A percentile compares a stretch with the other conserved stretches of the same genome.
phyloP scores from a whole-genome alignment of 495 filamentous ascomycete genomes.

The Tuber brumale region DNA sequence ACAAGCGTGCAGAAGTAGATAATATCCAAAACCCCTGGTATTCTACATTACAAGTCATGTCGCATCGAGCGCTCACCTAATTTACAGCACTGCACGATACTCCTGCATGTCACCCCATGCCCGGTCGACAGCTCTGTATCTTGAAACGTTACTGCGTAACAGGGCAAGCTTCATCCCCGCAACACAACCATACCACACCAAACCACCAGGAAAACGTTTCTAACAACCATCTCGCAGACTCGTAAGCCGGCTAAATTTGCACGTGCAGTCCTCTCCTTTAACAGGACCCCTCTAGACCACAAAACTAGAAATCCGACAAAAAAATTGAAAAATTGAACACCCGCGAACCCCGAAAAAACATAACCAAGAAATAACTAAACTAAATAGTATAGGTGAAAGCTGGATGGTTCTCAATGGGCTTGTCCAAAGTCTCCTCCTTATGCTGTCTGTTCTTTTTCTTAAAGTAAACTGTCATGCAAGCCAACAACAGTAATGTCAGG shows the following conservation, averaged over 20 bases:
- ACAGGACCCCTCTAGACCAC: neutral
- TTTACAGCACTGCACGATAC: too few relatives aligned
- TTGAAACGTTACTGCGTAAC: too few relatives aligned
- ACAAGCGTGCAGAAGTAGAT: too few relatives aligned
- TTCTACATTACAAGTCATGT: too few relatives aligned
- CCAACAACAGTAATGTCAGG: slow-evolving; percentile 16
- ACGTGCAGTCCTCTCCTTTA: neutral
- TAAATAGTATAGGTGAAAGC: slow-evolving; percentile 37
- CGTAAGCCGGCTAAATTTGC: neutral
- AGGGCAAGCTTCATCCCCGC: neutral
- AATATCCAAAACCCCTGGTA: too few relatives aligned
- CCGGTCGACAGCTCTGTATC: too few relatives aligned
- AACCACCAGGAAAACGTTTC: neutral
- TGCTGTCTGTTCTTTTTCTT: slow-evolving; percentile 37
- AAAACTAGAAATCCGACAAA: neutral
- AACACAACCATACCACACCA: neutral
- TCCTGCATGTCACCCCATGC: too few relatives aligned
- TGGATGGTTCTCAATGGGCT: slow-evolving; percentile 29
- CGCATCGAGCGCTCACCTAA: too few relatives aligned
- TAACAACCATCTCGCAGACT: neutral
- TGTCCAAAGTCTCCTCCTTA: slow-evolving; percentile 23
- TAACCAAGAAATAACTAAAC: neutral
- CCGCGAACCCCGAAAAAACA: neutral
- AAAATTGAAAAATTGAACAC: neutral
- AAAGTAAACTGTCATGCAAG: slow-evolving; percentile 27